Conservation (phyloP, 208 protist species). For the Jaenimonas drosophilae region DNA sequence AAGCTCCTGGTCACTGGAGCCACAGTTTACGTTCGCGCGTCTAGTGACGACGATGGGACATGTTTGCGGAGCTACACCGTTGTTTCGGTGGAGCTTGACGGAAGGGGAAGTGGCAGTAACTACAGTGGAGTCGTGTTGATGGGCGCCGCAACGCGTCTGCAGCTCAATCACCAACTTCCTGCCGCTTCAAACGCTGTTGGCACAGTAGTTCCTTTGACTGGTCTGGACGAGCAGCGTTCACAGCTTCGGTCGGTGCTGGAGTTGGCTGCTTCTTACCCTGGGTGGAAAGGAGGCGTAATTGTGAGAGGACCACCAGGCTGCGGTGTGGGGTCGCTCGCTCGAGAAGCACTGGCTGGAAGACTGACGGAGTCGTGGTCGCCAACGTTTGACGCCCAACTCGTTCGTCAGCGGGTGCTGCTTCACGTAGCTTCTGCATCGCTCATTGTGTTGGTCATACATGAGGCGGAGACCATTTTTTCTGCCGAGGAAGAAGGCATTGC, state of each 20-base stretch:
- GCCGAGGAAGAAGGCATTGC: not conserved
- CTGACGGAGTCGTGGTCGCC: not conserved
- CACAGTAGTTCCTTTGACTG: conserved; percentile 2
- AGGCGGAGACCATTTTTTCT: not conserved
- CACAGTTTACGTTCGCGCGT: conserved; percentile 15
- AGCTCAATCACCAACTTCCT: conserved; percentile 28
- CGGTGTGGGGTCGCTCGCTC: not conserved
- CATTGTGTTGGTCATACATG: not conserved
- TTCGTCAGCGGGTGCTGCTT: not conserved
- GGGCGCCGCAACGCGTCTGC: conserved; percentile 24
- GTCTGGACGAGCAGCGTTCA: conserved; percentile 24
- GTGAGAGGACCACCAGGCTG: not conserved
- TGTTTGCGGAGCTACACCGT: conserved; percentile 25
- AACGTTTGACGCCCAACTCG: not conserved
- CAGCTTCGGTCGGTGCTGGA: conserved; percentile 36
- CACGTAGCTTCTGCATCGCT: not conserved
- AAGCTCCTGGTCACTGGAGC: conserved; percentile 37
- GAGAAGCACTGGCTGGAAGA: not conserved
- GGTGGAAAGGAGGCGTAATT: not conserved
- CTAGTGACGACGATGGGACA: too few species aligned
- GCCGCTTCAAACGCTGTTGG: not conserved
- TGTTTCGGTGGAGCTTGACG: conserved; percentile 20
- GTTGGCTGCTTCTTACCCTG: not conserved
- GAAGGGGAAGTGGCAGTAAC: too few species aligned
- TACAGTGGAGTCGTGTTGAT: conserved; percentile 52